Base-by-base conservation (phyloP, 306 rosid genomes). In the Malus sieversii region DNA sequence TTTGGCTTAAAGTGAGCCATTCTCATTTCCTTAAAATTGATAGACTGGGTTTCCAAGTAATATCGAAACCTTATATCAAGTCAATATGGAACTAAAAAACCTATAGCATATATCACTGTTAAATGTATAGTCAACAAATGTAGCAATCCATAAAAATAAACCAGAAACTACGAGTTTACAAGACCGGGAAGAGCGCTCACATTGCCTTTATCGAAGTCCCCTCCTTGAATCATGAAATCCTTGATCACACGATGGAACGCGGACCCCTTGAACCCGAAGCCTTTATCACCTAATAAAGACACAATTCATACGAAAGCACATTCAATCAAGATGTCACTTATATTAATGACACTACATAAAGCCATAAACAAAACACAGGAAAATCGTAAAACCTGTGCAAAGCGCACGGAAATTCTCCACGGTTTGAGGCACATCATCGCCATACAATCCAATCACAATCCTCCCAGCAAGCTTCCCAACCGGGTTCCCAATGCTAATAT, bases 141-240 rank as follows among this genome's bases (percentile, higher is more conserved):
- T 25, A 2, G 68, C 76, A 81, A 46, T 16, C 40, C 52, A 69
- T 10, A 64, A 52, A 4, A 72, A 45, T 15, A 20, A 55, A 58
- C n/a, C 20, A 40, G 13, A 73, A 67, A 30, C 25, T 3, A 74
- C 1, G 29, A 52, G 59, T 42, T 53, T 4, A 19, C 4, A 35
- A 73, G 64, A 25, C 44, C 15, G 62, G 27, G 63, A 79, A n/a
- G 71, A 53, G 51, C 57, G 82, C 96, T 32, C 79, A 90, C 98
- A 86, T 95, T 95, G 77, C 97, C 97, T 64, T 95, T 95, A 58
- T 90, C 97, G 52, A 95, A 95, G 75, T 92, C 97, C 18, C 99
- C 99, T 35, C 97, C 99, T 85, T 95, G 99, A 84, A 95, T 92
- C 99, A 95, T 95, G 90, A 95, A 95, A 71, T 95, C 97, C 91